Evolutionary conservation across 768 basidiomycete genomes (phyloP).

Genomic region (Galerina sulciceps): DNA sequence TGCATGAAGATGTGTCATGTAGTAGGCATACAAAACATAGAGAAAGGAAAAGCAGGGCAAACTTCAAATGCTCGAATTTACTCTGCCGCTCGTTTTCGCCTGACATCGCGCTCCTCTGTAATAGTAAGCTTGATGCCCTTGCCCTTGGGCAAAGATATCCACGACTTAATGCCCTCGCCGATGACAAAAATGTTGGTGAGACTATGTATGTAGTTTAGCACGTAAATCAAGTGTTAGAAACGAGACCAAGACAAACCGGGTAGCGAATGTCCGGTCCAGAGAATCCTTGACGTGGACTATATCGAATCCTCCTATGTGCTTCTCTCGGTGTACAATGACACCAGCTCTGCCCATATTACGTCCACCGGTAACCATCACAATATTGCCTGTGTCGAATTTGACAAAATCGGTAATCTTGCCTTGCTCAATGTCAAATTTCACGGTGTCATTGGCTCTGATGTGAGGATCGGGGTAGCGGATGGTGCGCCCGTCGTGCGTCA

Average conservation of each 20-base stretch:
- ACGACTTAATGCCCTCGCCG: conserved; percentile 93
- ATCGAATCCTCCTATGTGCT: conserved; percentile 98
- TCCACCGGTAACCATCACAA: conserved; percentile 97
- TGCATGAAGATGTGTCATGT: conserved; percentile 36
- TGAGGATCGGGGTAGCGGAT: conserved; percentile 98
- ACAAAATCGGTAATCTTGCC: conserved; percentile 91
- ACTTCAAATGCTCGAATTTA: conserved; percentile 43
- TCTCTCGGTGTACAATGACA: conserved; percentile 95
- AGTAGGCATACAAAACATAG: conserved; percentile 46
- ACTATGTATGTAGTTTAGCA: conserved; percentile 41
- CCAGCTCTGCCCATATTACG: conserved; percentile 99
- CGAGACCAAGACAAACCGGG: conserved; percentile 66
- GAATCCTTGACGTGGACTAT: conserved; percentile 98
- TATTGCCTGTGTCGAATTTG: conserved; percentile 97
- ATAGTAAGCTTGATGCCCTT: conserved; percentile 98
- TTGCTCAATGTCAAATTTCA: conserved; percentile 96
- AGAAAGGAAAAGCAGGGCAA: conserved; percentile 27
- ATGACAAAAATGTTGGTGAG: conserved; percentile 98
- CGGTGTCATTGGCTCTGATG: conserved; percentile 96
- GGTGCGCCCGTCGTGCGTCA: conserved; percentile 99
- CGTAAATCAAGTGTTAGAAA: background rate
- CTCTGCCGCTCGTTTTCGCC: conserved; percentile 82
- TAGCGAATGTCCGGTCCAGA: conserved; percentile 94
- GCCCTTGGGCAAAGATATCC: conserved; percentile 96
- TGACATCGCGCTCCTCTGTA: conserved; percentile 92